Conservation (phyloP, 768 basidiomycete species). For the Pulveroboletus sp. region DNA sequence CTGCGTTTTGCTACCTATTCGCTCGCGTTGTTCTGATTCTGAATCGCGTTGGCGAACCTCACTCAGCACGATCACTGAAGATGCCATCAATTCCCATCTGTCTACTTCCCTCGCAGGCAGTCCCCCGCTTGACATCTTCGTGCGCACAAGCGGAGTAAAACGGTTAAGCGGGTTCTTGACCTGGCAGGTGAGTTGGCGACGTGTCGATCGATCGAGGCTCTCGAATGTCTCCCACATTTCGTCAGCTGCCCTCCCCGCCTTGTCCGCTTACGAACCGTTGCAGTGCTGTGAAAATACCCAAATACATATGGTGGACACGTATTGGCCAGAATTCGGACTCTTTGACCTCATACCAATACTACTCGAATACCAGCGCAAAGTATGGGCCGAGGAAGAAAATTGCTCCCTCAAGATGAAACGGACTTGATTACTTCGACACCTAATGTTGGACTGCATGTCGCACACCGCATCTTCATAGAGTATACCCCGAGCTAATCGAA, state of each 20-base stretch:
- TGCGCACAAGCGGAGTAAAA: conserved; percentile 87
- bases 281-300: conserved; percentile 83
- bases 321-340: conserved; percentile 93
- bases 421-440: not conserved
- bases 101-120: conserved; percentile 62
- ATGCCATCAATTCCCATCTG: conserved; percentile 62
- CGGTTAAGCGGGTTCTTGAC: conserved; percentile 67
- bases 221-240: too few relatives aligned
- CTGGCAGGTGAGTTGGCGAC: conserved; percentile 78
- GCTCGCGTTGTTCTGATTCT: conserved; percentile 1
- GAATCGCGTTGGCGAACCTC: not conserved
- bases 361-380: conserved; percentile 80
- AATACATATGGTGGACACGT: conserved; percentile 76
- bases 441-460: too few relatives aligned
- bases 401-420: not conserved
- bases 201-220: not conserved
- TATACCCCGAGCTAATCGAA: too few relatives aligned
- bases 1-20: not conserved
- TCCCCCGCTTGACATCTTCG: conserved; percentile 82
- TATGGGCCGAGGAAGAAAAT: conserved; percentile 39
- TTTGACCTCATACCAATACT: conserved; percentile 84
- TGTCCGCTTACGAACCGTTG: not conserved
- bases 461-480: too few relatives aligned
- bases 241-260: too few relatives aligned
- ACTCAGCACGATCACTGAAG: conserved; percentile 54